Evolutionary conservation across 768 basidiomycete genomes (phyloP).

Genomic region (Zangia roseola): DNA sequence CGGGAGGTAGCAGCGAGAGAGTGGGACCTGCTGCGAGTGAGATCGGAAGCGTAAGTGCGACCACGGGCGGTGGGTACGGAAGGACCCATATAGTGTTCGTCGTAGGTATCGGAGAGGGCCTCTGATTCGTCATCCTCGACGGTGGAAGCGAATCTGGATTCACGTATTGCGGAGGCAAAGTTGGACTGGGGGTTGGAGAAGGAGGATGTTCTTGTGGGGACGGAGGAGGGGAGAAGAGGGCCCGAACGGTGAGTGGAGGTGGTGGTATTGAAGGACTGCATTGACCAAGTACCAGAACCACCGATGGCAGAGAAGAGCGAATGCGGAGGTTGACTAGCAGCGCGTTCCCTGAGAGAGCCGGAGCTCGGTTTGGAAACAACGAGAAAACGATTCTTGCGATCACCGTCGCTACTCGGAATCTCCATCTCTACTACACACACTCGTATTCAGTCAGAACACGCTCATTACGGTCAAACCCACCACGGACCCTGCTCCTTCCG

Average conservation of each 20-base stretch:
- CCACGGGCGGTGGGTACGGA: conserved; percentile 46
- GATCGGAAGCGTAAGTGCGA: conserved; percentile 60
- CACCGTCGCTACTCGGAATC: conserved; percentile 37
- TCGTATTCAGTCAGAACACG: no score
- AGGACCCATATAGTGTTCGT: conserved; percentile 50
- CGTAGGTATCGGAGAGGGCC: conserved; percentile 58
- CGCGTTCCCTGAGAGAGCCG: conserved; percentile 56
- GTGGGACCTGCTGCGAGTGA: conserved; percentile 73
- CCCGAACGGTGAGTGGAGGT: conserved; percentile 21
- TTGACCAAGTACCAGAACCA: conserved; percentile 35
- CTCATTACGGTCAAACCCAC: no score
- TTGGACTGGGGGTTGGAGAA: conserved; percentile 59
- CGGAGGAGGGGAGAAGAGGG: conserved; percentile 45
- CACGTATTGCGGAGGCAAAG: conserved; percentile 66
- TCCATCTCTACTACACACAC: no score
- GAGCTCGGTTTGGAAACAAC: conserved; percentile 37
- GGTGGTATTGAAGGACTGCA: conserved; percentile 44
- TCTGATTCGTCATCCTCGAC: conserved; percentile 83
- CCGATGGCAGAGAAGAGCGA: background rate
- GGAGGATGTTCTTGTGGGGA: conserved; percentile 67
- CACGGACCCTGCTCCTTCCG: no score
- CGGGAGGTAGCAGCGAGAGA: conserved; percentile 63
- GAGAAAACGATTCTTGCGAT: conserved; percentile 63
- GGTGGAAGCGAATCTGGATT: conserved; percentile 68
- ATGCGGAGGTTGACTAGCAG: conserved; percentile 61